These are phyloP conservation scores for Paspalum notatum DNA, from an alignment of 176 grass and related monocot species.

Conservation along the genomic window DNA sequence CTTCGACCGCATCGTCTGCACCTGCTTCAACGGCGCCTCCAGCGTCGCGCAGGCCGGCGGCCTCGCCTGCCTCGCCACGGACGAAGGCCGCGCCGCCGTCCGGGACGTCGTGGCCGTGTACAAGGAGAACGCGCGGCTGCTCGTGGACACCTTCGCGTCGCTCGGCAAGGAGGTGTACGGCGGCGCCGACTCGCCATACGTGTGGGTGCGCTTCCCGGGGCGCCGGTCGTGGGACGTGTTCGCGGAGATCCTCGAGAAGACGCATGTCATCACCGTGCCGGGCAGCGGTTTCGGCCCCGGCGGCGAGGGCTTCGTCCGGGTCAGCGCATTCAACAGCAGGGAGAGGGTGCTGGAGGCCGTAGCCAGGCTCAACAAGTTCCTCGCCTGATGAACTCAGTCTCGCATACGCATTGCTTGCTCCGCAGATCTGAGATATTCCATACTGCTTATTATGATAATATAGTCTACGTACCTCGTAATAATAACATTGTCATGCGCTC, in stretches of 20 bases:
- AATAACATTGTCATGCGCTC: constrained; percentile 19
- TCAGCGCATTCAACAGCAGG: constrained; percentile 80
- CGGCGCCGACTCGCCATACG: constrained; percentile 78
- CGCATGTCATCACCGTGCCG: constrained; percentile 83
- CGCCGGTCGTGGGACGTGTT: constrained; percentile 83
- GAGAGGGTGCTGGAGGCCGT: constrained; percentile 73
- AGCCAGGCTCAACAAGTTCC: constrained; percentile 62
- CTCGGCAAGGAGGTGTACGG: constrained; percentile 83
- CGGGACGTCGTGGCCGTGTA: constrained; percentile 55
- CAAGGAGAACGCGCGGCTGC: constrained; percentile 74
- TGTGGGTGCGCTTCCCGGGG: constrained; percentile 91
- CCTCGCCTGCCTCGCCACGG: constrained; percentile 65
- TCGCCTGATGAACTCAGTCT: constrained; percentile 42
- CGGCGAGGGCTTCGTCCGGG: constrained; percentile 88
- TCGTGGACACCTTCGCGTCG: constrained; percentile 69
- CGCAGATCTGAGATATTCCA: not conserved
- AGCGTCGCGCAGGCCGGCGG: constrained; percentile 79
- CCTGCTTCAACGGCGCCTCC: constrained; percentile 96
- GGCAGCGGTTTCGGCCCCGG: constrained; percentile 87
- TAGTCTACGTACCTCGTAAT: not conserved
- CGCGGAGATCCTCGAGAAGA: constrained; percentile 81
- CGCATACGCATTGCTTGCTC: not conserved
- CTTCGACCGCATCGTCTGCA: constrained; percentile 90
- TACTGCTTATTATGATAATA: not conserved
- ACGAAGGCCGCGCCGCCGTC: constrained; percentile 55